phyloP scores from a whole-genome alignment of 371 early-diverging fungal species.

The Coemansia sp. region DNA sequence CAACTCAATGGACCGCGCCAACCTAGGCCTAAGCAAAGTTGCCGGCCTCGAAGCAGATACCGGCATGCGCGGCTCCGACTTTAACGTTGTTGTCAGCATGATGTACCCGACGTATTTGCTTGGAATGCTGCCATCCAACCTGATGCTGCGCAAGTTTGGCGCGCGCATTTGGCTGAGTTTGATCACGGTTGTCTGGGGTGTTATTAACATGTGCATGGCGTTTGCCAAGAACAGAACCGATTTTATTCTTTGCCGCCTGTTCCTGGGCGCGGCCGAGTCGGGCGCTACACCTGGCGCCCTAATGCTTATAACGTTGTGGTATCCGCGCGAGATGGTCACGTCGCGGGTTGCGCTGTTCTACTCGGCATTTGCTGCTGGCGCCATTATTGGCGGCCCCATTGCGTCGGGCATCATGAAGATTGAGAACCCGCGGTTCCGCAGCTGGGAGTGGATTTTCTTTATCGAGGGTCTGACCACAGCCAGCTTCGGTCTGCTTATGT shows the following conservation, averaged over 20 bases:
- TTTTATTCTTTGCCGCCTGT: conserved; percentile 55
- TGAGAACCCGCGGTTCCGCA: too few relatives aligned
- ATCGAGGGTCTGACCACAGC: too few relatives aligned
- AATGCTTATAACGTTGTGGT: conserved; percentile 48
- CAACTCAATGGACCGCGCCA: conserved; percentile 48
- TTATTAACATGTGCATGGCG: conserved; percentile 61
- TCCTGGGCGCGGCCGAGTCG: conserved; percentile 62
- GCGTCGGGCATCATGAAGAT: too few relatives aligned
- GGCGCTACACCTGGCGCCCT: conserved; percentile 59
- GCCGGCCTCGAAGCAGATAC: conserved; percentile 18
- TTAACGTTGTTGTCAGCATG: conserved; percentile 27
- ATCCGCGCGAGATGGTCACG: conserved; percentile 33
- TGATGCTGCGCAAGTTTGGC: conserved; percentile 55
- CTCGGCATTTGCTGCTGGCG: too few relatives aligned
- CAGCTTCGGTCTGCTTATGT: too few relatives aligned
- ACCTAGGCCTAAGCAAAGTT: conserved; percentile 41
- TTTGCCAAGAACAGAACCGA: conserved; percentile 53
- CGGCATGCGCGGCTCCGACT: conserved; percentile 20
- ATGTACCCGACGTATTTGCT: conserved; percentile 33
- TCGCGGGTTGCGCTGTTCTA: conserved; percentile 7
- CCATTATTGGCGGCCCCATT: too few relatives aligned
- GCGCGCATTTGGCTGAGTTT: conserved; percentile 58
- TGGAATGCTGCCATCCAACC: conserved; percentile 58
- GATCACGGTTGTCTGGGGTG: conserved; percentile 57
- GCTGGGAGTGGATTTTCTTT: too few relatives aligned